Evolutionary conservation across 257 asterid genomes (phyloP), one percentile per base, ranked within the genome.

Genomic region (Solanum commersonii): DNA sequence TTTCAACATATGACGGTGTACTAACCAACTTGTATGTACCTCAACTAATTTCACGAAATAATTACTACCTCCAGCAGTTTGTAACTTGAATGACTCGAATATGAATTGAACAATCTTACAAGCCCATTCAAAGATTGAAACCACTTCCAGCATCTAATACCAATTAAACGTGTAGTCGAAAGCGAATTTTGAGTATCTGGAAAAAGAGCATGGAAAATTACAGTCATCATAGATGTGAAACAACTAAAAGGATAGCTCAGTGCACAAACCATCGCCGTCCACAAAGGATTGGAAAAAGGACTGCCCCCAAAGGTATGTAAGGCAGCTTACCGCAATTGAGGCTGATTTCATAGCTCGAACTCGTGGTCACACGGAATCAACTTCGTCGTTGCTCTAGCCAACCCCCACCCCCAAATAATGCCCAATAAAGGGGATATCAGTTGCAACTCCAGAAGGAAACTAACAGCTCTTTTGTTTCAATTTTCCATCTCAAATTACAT

Each of bases 211-310:
- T 29, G 38, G 38, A 15, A 70, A 70, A 70, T 29, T 70, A 70
- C 44, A 72, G 40, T 33, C 13, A 10, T 35, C 49, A 8, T 71
- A 71, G 42, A 71, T 72, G 8, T 5, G 37, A 72, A 72, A 33
- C 79, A 73, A 73, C 46, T 35, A 34, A 20, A 34, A 71, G 78
- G 40, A 15, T 33, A 71, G n/a, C 5, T 22, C 0, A 8, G 13
- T 71, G 0, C 12, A 73, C 9, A 1, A 33, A 72, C 46, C 46
- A 34, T 31, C 5, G 0, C 81, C 9, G 4, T 72, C 23, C 44
- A 72, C 8, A 0, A 15, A 33, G 0, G 40, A 23, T 71, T 10
- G 0, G 10, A 0, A 7, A 29, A 31, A 15, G n/a, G 15, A 7
- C 5, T 15, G 1, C 25, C 25, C 78, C 15, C 7, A 8, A 71